These are phyloP conservation scores for Heimioporus sp. DNA, from an alignment of 768 basidiomycete species.

Conservation along the genomic window DNA sequence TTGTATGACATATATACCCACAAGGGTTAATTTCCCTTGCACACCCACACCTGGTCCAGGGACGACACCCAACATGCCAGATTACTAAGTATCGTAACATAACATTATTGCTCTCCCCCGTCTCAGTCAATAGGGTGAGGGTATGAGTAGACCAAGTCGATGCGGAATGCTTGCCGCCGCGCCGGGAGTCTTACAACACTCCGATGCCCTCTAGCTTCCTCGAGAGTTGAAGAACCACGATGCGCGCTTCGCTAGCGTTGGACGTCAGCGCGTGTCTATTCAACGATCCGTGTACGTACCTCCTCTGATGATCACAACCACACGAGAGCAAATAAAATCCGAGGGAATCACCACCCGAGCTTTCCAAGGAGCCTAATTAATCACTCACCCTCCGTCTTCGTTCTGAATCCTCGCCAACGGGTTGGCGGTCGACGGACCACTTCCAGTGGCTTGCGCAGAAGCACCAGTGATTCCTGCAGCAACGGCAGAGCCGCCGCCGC, in stretches of 20 bases:
- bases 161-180: conserved; percentile 6
- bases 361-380: conserved; percentile 13
- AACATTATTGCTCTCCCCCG: conserved; percentile 12
- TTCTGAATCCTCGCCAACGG: conserved; percentile 74
- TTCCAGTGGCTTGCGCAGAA: conserved; percentile 38
- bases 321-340: conserved; percentile 10
- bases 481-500: conserved; percentile 70
- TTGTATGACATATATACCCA: conserved; percentile 17
- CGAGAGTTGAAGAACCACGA: conserved; percentile 93
- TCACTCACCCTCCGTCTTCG: conserved; percentile 69
- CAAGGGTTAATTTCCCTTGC: conserved; percentile 23
- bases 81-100: conserved; percentile 26
- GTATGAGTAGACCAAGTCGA: conserved; percentile 29
- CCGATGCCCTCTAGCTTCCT: conserved; percentile 37
- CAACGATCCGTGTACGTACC: conserved; percentile 26
- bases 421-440: conserved; percentile 53
- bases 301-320: conserved; percentile 28
- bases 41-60: conserved; percentile 23
- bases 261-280: conserved; percentile 27
- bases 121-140: conserved; percentile 14
- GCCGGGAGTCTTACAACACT: conserved; percentile 13
- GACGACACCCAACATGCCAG: conserved; percentile 18
- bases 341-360: conserved; percentile 17
- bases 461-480: conserved; percentile 40
- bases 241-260: conserved; percentile 73